Base-by-base conservation (phyloP, 305 asterid species). In the Stenogyne calaminthoides region DNA sequence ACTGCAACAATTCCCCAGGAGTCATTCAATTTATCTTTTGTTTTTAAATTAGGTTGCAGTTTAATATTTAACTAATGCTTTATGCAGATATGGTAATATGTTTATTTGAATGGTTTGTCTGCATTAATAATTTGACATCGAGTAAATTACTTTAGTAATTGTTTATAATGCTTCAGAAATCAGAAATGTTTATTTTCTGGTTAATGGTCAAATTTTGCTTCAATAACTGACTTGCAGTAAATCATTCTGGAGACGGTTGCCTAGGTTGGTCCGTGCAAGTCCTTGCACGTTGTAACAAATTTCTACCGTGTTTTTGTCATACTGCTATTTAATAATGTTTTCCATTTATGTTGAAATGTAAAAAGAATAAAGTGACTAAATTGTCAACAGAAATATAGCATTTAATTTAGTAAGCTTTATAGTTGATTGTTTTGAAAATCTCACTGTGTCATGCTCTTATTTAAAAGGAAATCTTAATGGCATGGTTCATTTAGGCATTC, bases 121-220 rank as follows among this genome's bases (percentile, higher is more conserved):
- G 46, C 16, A 49, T 57, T 73, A 60, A 7, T 69, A 55, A 56
- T 40, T 37, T 32, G 44, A 44, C 44, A 40, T 29, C 7, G 5
- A 19, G 58, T 40, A 16, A 36, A 37, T 36, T 27, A 42, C 44
- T 18, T 19, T 59, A 18, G 22, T 16, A 47, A 64, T 6, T 16
- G 49, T 47, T 37, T 71, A 44, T 52, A 36, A 55, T 29, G 34
- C 62, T 66, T 44, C 22, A 47, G 2, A n/a, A n/a, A n/a, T n/a
- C n/a, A n/a, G n/a, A 59, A 25, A 57, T 36, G 70, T 20, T 32
- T n/a, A 15, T 37, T 63, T 62, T 5, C 9, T 18, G 34, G 39
- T 69, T 44, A 22, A 34, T 56, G 56, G 47, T 60, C 36, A 49
- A 64, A 52, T 75, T 49, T 55, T 20, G 64, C 51, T 62, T 25